These are phyloP conservation scores for Saturnispora dispora DNA, from an alignment of 805 yeast species.

Conservation along the genomic window DNA sequence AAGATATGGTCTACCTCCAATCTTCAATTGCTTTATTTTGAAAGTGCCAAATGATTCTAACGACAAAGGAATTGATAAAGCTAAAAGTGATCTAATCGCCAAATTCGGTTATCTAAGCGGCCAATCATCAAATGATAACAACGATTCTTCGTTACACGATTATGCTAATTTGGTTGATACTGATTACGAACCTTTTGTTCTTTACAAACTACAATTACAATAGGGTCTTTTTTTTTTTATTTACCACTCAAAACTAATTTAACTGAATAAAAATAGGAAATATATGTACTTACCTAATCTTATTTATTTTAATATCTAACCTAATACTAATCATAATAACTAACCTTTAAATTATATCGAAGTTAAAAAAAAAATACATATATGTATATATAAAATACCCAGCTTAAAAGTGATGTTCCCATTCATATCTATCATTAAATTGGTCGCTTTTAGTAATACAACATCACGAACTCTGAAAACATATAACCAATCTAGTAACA, in stretches of 20 bases:
- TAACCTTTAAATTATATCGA: neutral
- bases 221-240: neutral
- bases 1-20: slow-evolving; percentile 95
- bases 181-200: slow-evolving; percentile 93
- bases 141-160: slow-evolving; percentile 59
- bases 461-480: neutral
- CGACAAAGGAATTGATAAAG: slow-evolving; percentile 35
- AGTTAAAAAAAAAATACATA: neutral
- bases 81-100: slow-evolving; percentile 59
- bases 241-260: neutral
- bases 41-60: slow-evolving; percentile 29
- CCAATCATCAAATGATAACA: slow-evolving; percentile 63
- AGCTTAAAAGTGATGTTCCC: neutral
- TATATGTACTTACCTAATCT: neutral
- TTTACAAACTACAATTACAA: slow-evolving; percentile 33
- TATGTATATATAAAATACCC: neutral
- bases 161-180: slow-evolving; percentile 89
- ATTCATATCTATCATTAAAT: neutral
- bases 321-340: neutral
- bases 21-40: slow-evolving; percentile 50
- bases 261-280: neutral
- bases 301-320: neutral
- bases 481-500: neutral
- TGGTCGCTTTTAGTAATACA: too few relatives aligned
- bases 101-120: slow-evolving; percentile 90